phyloP scores from a whole-genome alignment of 306 rosid species.

The Oemleria cerasiformis region DNA sequence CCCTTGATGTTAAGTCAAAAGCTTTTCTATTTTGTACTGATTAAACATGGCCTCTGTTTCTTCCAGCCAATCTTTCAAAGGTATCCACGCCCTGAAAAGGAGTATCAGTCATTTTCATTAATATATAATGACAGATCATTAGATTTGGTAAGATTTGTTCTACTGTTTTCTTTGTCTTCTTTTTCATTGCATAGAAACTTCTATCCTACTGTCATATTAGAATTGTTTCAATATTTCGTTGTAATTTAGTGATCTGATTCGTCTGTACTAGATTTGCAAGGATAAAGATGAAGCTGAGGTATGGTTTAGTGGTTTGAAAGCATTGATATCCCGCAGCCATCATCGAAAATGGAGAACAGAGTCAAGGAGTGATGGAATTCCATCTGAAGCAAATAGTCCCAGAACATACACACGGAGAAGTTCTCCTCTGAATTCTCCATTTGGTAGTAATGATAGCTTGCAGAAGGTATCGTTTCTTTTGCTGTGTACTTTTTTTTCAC shows the following conservation, averaged over 20 bases:
- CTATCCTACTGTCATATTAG: background rate
- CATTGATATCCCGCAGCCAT: slow-evolving; percentile 83
- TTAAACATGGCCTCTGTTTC: slow-evolving; percentile 27
- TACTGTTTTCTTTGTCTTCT: slow-evolving; percentile 20
- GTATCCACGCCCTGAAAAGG: slow-evolving; percentile 98
- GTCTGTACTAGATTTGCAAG: slow-evolving; percentile 81
- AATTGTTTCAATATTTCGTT: background rate
- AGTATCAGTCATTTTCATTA: slow-evolving; percentile 95
- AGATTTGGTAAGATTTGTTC: slow-evolving; percentile 62
- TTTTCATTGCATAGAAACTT: background rate
- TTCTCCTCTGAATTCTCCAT: slow-evolving; percentile 90
- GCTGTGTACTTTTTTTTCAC: slow-evolving; percentile 6
- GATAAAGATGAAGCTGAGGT: slow-evolving; percentile 99
- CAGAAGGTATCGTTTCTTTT: slow-evolving; percentile 64
- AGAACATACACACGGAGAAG: slow-evolving; percentile 92
- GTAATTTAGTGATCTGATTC: slow-evolving; percentile 30
- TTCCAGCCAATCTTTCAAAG: slow-evolving; percentile 98
- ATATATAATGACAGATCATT: slow-evolving; percentile 93
- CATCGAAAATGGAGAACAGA: slow-evolving; percentile 94
- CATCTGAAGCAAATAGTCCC: slow-evolving; percentile 97
- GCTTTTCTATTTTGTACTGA: slow-evolving; percentile 42
- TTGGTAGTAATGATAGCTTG: slow-evolving; percentile 91
- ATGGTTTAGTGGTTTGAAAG: slow-evolving; percentile 98
- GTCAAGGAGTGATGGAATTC: slow-evolving; percentile 94
- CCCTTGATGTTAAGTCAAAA: slow-evolving; percentile 15